Conservation (phyloP, 2,329 filamentous ascomycete genomes). For the Ophiostoma populinum region DNA sequence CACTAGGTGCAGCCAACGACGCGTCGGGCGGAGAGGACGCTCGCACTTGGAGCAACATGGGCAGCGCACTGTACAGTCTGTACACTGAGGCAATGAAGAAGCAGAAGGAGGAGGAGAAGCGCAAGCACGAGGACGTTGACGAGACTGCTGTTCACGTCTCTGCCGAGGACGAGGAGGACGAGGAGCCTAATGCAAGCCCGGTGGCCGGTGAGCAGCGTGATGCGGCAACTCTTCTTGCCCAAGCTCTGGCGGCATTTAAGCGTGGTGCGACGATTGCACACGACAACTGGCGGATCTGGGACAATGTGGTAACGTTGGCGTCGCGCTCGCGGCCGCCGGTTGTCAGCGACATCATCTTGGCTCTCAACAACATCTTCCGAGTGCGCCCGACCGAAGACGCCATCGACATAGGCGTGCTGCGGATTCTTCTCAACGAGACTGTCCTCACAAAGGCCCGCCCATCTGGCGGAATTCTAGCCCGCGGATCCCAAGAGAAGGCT, state of each 20-base stretch:
- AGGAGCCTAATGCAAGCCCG: conserved; percentile 10
- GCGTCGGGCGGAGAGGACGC: conserved; percentile 70
- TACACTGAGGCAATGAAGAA: conserved; percentile 36
- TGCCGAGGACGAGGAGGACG: conserved; percentile 11
- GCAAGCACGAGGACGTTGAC: conserved; percentile 14
- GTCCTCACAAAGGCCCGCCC: conserved; percentile 26
- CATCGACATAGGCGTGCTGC: conserved; percentile 57
- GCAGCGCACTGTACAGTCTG: conserved; percentile 59
- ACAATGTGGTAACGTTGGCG: conserved; percentile 81
- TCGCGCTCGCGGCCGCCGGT: conserved; percentile 60
- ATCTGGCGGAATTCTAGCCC: conserved; percentile 24
- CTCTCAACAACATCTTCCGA: conserved; percentile 57
- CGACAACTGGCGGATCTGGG: conserved; percentile 87
- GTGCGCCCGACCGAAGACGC: conserved; percentile 64
- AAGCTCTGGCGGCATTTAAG: conserved; percentile 73
- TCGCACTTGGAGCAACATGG: conserved; percentile 88
- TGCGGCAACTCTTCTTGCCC: conserved; percentile 45
- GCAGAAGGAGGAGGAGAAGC: conserved; percentile 12
- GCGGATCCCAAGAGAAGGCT: conserved; percentile 43
- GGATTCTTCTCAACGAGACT: conserved; percentile 54
- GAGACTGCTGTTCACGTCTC: conserved; percentile 10
- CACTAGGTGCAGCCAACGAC: conserved; percentile 46
- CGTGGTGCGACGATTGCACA: conserved; percentile 69
- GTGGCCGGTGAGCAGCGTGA: conserved; percentile 22
- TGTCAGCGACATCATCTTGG: conserved; percentile 57